Conservation (phyloP, 2,329 filamentous ascomycete species). For the Sporothrix sp. region DNA sequence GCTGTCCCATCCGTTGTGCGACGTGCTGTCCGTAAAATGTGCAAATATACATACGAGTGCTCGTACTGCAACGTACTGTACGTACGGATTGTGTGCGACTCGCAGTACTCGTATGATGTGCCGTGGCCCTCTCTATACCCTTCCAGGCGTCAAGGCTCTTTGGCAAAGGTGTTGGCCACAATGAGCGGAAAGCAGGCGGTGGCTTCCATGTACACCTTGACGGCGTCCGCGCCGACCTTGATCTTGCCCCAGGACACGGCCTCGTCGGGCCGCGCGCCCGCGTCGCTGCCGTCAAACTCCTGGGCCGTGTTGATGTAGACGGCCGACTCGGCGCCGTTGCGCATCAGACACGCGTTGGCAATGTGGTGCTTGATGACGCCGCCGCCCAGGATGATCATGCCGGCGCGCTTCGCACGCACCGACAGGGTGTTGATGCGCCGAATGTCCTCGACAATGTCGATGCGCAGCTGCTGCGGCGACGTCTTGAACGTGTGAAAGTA, state of each 20-base stretch:
- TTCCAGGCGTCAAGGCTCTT: conserved; percentile 27
- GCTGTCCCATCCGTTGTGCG: too few species aligned
- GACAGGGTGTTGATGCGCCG: conserved; percentile 86
- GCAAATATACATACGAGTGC: too few species aligned
- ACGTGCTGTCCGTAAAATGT: too few species aligned
- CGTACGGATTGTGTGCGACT: too few species aligned
- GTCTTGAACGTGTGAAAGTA: conserved; percentile 96
- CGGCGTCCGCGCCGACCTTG: conserved; percentile 73
- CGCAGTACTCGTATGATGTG: too few species aligned
- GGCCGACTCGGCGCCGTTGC: conserved; percentile 91
- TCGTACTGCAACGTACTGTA: too few species aligned
- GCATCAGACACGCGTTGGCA: conserved; percentile 93
- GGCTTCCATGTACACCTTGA: conserved; percentile 70
- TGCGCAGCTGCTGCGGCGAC: conserved; percentile 67
- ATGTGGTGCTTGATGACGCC: conserved; percentile 98
- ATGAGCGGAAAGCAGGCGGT: conserved; percentile 58
- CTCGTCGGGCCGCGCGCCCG: conserved; percentile 88
- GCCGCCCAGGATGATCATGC: conserved; percentile 92
- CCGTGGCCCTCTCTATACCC: neutral
- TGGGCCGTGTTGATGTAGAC: conserved; percentile 97
- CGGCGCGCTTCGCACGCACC: conserved; percentile 74
- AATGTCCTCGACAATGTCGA: conserved; percentile 93
- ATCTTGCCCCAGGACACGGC: conserved; percentile 99
- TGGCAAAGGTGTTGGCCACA: conserved; percentile 57
- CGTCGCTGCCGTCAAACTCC: conserved; percentile 96